A percentile compares a stretch with the other conserved stretches of the same genome.
These are phyloP conservation scores for Fusarium cicatricum DNA, from an alignment of 2,329 filamentous ascomycete genomes.

Conservation along the genomic window DNA sequence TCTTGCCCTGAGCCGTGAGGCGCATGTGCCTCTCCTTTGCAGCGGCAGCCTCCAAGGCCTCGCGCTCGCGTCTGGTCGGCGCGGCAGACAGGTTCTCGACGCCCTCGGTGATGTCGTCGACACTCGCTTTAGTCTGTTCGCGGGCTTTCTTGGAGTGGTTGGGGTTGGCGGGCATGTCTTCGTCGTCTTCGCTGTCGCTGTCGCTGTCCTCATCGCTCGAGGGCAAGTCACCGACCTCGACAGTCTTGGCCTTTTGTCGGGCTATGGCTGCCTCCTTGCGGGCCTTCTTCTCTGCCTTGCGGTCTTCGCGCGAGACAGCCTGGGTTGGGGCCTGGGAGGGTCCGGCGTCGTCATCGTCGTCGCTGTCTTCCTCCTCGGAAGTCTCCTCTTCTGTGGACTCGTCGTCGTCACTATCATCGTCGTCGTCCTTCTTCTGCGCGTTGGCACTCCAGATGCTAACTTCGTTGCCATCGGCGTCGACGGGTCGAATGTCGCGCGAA, in stretches of 20 bases:
- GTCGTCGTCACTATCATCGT: slow-evolving; percentile 61
- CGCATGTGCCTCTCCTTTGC: slow-evolving; percentile 92
- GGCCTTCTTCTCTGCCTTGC: slow-evolving; percentile 86
- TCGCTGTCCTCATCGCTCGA: slow-evolving; percentile 74
- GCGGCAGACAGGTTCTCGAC: slow-evolving; percentile 62
- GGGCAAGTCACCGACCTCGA: slow-evolving; percentile 87
- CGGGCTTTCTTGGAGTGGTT: slow-evolving; percentile 85
- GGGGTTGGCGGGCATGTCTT: slow-evolving; percentile 84
- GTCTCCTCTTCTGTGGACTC: slow-evolving; percentile 62
- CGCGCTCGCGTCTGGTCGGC: slow-evolving; percentile 63
- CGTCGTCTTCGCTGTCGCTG: slow-evolving; percentile 61
- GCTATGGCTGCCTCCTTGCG: slow-evolving; percentile 90
- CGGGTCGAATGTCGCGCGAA: slow-evolving; percentile 86
- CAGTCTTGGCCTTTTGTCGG: slow-evolving; percentile 72
- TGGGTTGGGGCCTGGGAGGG: slow-evolving; percentile 55
- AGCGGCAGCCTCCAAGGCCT: slow-evolving; percentile 86
- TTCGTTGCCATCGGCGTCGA: slow-evolving; percentile 89
- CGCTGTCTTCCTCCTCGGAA: slow-evolving; percentile 60
- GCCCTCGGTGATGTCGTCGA: slow-evolving; percentile 62
- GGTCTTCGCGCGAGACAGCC: slow-evolving; percentile 78
- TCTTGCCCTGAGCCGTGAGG: slow-evolving; percentile 93
- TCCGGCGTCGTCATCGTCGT: slow-evolving; percentile 58
- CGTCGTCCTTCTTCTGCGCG: slow-evolving; percentile 56
- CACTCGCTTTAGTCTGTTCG: slow-evolving; percentile 57
- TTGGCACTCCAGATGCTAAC: slow-evolving; percentile 85